Base-by-base conservation (phyloP, 2,329 filamentous ascomycete genomes). In the Byssothecium circinans region DNA sequence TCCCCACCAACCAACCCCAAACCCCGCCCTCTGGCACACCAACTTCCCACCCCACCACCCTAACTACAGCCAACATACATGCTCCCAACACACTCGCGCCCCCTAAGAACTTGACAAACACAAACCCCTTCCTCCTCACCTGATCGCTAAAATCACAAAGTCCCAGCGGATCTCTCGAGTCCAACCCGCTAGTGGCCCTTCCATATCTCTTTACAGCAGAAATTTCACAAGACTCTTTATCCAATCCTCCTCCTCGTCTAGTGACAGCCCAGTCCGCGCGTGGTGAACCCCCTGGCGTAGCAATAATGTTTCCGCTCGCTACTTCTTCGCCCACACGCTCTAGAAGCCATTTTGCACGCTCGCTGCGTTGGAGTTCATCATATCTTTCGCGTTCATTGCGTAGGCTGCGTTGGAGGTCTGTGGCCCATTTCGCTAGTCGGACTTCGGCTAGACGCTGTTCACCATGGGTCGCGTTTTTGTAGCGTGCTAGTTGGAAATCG, bases 351-450 rank as follows among this genome's bases (percentile, higher is more conserved):
- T 84, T 74, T 3, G 84, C 83, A 29, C 86, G 74, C 64, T 91
- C 83, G 18, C 77, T 80, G 18, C 79, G 62, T 30, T 72, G 77
- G 0, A 88, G 72, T 7, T 79, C 74, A 51, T 87, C 84, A 52
- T 85, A 91, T 55, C 83, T 76, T 22, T 82, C 80, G n/a, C 84
- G 81, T 66, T 94, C 89, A 48, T 85, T 86, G 22, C 84, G 80
- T 1, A 94, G 75, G 61, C 86, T 89, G 46, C 83, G 82, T 65
- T 95, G 89, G 0, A 95, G 76, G 58, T 94, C 88, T 7, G 84
- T 81, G 0, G 90, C 89, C 90, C 90, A 95, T 62, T 87, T 88
- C 1, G 86, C 87, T 15, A 95, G 77, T 6, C 86, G 80, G n/a
- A 92, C 78, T 54, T 86, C 83, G 11, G 83, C 82, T 34, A 85